phyloP scores from a whole-genome alignment of 73 alveolate genomes.

The Loxodes magnus region DNA sequence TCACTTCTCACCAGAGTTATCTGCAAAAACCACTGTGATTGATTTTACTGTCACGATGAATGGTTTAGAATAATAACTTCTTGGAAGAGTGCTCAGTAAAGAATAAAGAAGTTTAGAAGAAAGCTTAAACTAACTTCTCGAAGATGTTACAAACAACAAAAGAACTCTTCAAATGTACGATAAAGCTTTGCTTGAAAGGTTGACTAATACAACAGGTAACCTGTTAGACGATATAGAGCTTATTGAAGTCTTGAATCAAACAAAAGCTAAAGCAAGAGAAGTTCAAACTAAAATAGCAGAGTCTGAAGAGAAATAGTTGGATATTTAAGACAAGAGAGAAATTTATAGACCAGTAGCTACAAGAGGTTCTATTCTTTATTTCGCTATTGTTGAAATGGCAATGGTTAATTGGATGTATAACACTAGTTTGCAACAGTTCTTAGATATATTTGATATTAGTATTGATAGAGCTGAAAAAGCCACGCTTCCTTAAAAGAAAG shows the following conservation, averaged over 20 bases:
- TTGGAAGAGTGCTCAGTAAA: conserved; percentile 59
- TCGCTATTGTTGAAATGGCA: conserved; percentile 93
- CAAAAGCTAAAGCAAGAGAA: conserved; percentile 97
- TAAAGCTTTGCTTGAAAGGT: conserved; percentile 91
- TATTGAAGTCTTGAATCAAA: conserved; percentile 94
- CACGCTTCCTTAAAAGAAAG: conserved; percentile 83
- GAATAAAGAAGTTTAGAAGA: conserved; percentile 98
- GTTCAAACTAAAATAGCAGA: conserved; percentile 92
- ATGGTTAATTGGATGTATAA: conserved; percentile 98
- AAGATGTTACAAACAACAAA: conserved; percentile 94
- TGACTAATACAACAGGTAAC: conserved; percentile 95
- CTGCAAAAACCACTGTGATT: conserved; percentile 98
- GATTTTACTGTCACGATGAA: conserved; percentile 99
- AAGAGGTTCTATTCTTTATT: conserved; percentile 93
- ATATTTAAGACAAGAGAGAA: conserved; percentile 99
- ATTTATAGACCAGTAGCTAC: conserved; percentile 99
- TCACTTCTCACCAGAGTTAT: conserved; percentile 99
- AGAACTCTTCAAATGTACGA: conserved; percentile 90
- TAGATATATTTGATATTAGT: conserved; percentile 93
- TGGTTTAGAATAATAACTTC: conserved; percentile 91
- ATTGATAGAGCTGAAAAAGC: conserved; percentile 84
- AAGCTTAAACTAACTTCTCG: conserved; percentile 86
- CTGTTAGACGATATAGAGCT: conserved; percentile 97
- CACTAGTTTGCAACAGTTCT: conserved; percentile 97
- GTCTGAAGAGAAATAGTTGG: conserved; percentile 88